These are phyloP conservation scores for Thelonectria blattea DNA, from an alignment of 2,329 filamentous ascomycete species.

Conservation along the genomic window DNA sequence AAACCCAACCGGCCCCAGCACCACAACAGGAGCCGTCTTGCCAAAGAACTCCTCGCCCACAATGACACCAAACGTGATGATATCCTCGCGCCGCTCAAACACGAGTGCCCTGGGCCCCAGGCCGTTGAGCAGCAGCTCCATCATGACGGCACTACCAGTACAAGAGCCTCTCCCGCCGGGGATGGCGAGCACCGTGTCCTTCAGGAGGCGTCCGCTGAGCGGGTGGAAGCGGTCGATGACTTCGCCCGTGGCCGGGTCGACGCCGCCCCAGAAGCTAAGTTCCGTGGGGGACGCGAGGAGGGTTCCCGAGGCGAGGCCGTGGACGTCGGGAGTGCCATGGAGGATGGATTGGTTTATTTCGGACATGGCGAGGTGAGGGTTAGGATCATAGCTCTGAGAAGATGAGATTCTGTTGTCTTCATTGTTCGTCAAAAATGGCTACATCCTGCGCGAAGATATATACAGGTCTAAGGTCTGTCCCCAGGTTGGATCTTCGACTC, in stretches of 20 bases:
- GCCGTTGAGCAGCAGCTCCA: constrained; percentile 51
- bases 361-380: too few species aligned
- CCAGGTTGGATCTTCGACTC: neutral
- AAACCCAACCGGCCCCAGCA: constrained; percentile 31
- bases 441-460: too few species aligned
- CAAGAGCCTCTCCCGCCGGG: constrained; percentile 55
- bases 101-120: constrained; percentile 48
- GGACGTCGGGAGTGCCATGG: constrained; percentile 30
- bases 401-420: too few species aligned
- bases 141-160: constrained; percentile 51
- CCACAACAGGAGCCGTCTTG: constrained; percentile 48
- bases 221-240: constrained; percentile 53
- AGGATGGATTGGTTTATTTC: neutral
- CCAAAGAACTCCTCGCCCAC: constrained; percentile 49
- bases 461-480: too few species aligned
- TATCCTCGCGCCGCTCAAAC: constrained; percentile 50
- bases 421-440: too few species aligned
- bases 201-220: constrained; percentile 42
- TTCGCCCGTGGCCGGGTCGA: constrained; percentile 47
- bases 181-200: constrained; percentile 48
- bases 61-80: constrained; percentile 52
- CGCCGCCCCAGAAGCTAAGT: constrained; percentile 55
- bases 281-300: constrained; percentile 38
- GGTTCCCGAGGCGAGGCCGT: constrained; percentile 35
- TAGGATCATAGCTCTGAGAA: too few species aligned